These are phyloP conservation scores for Calonectria pauciramosa DNA, from an alignment of 2,329 filamentous ascomycete genomes.

Conservation along the genomic window DNA sequence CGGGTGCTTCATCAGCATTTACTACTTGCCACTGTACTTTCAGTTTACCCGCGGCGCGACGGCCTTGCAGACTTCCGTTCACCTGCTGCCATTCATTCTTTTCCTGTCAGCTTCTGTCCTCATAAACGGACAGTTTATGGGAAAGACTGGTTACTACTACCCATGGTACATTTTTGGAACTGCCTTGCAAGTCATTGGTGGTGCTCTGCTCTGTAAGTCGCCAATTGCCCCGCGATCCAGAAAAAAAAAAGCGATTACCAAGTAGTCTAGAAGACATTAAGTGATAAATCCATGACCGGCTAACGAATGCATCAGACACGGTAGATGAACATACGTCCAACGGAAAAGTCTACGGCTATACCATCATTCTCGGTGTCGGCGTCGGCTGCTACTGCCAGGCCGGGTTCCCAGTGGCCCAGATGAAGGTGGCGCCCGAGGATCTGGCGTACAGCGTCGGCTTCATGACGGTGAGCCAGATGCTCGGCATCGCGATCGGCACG, in stretches of 20 bases:
- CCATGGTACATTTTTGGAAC: slow-evolving; percentile 55
- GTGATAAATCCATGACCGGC: not conserved
- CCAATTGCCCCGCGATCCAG: not conserved
- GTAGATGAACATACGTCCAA: slow-evolving; percentile 12
- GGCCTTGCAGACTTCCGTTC: slow-evolving; percentile 55
- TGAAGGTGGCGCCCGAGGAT: slow-evolving; percentile 46
- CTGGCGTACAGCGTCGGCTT: slow-evolving; percentile 51
- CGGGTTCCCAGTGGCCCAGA: slow-evolving; percentile 51
- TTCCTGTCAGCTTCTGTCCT: slow-evolving; percentile 50
- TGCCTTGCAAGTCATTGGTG: slow-evolving; percentile 50
- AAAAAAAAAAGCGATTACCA: not conserved
- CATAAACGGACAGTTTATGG: slow-evolving; percentile 51
- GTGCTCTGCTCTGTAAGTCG: slow-evolving; percentile 48
- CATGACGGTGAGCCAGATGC: slow-evolving; percentile 45
- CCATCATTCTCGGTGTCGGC: slow-evolving; percentile 56
- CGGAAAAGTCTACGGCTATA: slow-evolving; percentile 50
- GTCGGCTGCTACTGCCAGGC: slow-evolving; percentile 52
- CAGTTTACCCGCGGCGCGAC: slow-evolving; percentile 60
- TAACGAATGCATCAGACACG: not conserved
- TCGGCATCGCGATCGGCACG: slow-evolving; percentile 27
- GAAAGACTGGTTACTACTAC: slow-evolving; percentile 53
- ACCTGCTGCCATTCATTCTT: slow-evolving; percentile 57
- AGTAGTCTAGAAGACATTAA: not conserved
- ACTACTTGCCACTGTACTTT: slow-evolving; percentile 66
- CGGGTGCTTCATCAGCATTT: slow-evolving; percentile 45